These are phyloP conservation scores for Macaranga tanarius DNA, from an alignment of 441 rosid species.

Conservation along the genomic window DNA sequence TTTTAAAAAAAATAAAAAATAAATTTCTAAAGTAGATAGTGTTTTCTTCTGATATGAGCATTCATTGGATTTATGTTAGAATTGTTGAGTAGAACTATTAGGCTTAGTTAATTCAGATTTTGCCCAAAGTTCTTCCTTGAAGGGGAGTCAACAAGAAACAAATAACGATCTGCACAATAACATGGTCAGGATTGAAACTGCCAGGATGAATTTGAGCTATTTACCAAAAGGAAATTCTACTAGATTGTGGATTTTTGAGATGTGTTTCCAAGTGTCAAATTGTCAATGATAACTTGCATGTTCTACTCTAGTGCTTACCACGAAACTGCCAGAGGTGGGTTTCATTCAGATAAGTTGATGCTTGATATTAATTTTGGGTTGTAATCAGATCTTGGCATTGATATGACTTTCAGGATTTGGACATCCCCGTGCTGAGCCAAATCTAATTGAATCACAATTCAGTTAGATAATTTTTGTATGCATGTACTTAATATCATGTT, in stretches of 20 bases:
- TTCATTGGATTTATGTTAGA: neutral
- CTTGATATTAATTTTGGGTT: neutral
- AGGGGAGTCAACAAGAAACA: neutral
- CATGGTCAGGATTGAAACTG: neutral
- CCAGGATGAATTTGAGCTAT: neutral
- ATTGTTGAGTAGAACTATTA: neutral
- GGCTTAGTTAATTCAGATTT: neutral
- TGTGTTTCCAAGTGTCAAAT: neutral
- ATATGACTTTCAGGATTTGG: neutral
- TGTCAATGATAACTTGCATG: neutral
- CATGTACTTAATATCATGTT: too few relatives aligned
- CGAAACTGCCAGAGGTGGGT: neutral
- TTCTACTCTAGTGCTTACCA: neutral
- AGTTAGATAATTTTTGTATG: neutral
- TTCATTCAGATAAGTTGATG: neutral
- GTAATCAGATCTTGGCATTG: neutral
- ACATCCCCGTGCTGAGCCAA: neutral
- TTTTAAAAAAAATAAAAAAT: neutral
- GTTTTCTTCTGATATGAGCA: neutral
- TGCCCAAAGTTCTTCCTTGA: neutral
- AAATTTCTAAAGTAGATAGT: too few relatives aligned
- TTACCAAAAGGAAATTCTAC: neutral
- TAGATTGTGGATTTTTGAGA: neutral
- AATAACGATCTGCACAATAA: neutral
- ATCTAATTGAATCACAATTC: neutral